phyloP scores from a whole-genome alignment of 2,329 filamentous ascomycete species.

The Alternaria conjuncta region DNA sequence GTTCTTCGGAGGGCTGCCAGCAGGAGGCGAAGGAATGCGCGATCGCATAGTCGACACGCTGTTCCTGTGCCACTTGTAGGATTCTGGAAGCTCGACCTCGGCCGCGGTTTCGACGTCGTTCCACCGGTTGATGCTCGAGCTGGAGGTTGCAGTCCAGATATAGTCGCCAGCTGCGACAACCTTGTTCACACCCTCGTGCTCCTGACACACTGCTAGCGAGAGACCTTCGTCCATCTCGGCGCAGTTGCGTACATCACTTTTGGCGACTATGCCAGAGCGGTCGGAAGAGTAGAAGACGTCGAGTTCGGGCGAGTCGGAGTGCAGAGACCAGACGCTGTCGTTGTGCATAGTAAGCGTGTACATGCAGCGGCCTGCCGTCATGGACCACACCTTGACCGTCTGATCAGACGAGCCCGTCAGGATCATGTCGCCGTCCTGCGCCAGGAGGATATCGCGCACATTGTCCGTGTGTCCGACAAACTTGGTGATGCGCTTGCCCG shows the following conservation, averaged over 20 bases:
- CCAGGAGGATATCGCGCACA: conserved; percentile 88
- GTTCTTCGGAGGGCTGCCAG: conserved; percentile 40
- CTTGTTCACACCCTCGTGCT: conserved; percentile 81
- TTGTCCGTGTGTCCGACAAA: conserved; percentile 97
- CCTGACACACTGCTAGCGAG: conserved; percentile 88
- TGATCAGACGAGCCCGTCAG: conserved; percentile 95
- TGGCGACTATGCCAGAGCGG: conserved; percentile 89
- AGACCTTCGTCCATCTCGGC: conserved; percentile 85
- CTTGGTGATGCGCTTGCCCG: conserved; percentile 90
- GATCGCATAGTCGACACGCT: conserved; percentile 55
- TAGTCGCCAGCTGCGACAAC: conserved; percentile 71
- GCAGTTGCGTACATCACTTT: conserved; percentile 84
- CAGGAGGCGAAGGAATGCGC: conserved; percentile 49
- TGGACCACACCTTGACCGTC: conserved; percentile 97
- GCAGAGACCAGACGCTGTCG: conserved; percentile 95
- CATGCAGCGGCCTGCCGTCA: conserved; percentile 94
- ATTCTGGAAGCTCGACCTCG: conserved; percentile 66
- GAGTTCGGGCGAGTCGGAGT: conserved; percentile 83
- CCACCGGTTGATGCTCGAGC: conserved; percentile 93
- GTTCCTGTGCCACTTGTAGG: conserved; percentile 60
- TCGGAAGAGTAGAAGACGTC: conserved; percentile 95
- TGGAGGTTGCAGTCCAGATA: conserved; percentile 88
- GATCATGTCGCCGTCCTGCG: conserved; percentile 85
- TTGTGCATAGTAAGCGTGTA: conserved; percentile 99
- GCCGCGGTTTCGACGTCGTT: conserved; percentile 80